Base-by-base conservation (phyloP, 2,329 filamentous ascomycete genomes). In the Ceratocystis diversiconidia region DNA sequence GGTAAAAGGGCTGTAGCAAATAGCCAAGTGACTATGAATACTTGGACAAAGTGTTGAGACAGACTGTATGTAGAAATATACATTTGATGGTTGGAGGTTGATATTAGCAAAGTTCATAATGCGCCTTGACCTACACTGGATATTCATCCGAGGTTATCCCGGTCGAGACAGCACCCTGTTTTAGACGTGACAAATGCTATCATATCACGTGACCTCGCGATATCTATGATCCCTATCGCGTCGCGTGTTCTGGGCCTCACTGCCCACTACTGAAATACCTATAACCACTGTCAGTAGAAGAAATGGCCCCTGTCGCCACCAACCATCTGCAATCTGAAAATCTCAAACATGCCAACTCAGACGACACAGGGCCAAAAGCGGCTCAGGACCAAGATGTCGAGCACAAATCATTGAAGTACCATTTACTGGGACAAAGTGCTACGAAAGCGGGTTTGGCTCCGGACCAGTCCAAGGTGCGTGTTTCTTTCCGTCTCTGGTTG, bases 371-470 rank as follows among this genome's bases (percentile, higher is more conserved):
- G 2, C 22, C 17, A 6, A 25, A 50, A 36, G 28, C 19, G 28
- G 19, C 10, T 2, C 25, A 36, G 32, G 28, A 30, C 22, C 25
- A 8, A 7, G 22, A 36, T 32, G 60, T 55, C 30, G 70, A 74
- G 19, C 78, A 81, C 59, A 74, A 77, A 2, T 91, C 88, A 3
- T 80, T 97, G 65, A 96, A 96, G 72, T 95, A 97, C 74, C 87
- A 88, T 65, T 82, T 97, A 0, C 80, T 97, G 0, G 94, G 94
- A 0, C 92, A 92, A 0, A 96, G 92, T 5, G 78, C 97, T 64
- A 92, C 91, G 25, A 99, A 99, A 75, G 89, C 92, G 36, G 94
- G 94, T 1, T 92, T 97, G 73, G 90, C 84, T 17, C 92, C 97
- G n/a, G 90, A 99, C 71, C 94, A 97, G 76, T 82, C 82, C 69